Evolutionary conservation across 208 protist genomes (phyloP).

Genomic region (Acanthamoeba lenticulata): DNA sequence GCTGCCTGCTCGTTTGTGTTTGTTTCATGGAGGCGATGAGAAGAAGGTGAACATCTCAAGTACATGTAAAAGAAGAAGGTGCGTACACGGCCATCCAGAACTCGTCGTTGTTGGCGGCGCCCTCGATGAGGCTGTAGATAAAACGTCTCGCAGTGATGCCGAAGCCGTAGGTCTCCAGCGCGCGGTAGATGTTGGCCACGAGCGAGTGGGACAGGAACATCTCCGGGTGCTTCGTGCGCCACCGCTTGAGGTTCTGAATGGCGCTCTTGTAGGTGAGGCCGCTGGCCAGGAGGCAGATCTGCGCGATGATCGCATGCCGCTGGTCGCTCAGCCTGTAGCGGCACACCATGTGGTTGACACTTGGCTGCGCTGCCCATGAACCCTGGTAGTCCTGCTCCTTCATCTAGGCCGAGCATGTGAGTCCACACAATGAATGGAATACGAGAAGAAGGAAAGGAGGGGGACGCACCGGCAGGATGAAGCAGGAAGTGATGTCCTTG

Average conservation of each 20-base stretch:
- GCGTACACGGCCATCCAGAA: conserved; percentile 28
- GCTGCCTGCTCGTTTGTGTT: too few relatives aligned
- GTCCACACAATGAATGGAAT: not conserved
- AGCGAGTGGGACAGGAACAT: conserved; percentile 50
- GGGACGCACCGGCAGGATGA: not conserved
- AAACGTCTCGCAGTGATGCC: conserved; percentile 1
- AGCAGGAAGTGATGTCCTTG: conserved; percentile 66
- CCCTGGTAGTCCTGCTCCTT: conserved; percentile 63
- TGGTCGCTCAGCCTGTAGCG: conserved; percentile 28
- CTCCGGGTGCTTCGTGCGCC: not conserved
- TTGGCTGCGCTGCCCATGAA: conserved; percentile 64
- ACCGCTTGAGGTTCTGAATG: not conserved
- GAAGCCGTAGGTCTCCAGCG: conserved; percentile 32
- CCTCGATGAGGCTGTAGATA: conserved; percentile 16
- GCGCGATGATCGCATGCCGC: conserved; percentile 67
- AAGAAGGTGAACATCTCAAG: too few relatives aligned
- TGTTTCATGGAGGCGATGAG: too few relatives aligned
- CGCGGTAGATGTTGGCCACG: conserved; percentile 18
- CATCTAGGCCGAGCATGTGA: not conserved
- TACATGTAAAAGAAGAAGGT: too few relatives aligned
- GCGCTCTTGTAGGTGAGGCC: conserved; percentile 73
- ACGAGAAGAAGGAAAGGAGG: not conserved
- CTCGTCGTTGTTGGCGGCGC: not conserved
- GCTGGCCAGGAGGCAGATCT: conserved; percentile 54
- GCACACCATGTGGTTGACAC: not conserved